These are phyloP conservation scores for Podila verticillata DNA, from an alignment of 192 early-diverging fungal genomes.

Conservation along the genomic window DNA sequence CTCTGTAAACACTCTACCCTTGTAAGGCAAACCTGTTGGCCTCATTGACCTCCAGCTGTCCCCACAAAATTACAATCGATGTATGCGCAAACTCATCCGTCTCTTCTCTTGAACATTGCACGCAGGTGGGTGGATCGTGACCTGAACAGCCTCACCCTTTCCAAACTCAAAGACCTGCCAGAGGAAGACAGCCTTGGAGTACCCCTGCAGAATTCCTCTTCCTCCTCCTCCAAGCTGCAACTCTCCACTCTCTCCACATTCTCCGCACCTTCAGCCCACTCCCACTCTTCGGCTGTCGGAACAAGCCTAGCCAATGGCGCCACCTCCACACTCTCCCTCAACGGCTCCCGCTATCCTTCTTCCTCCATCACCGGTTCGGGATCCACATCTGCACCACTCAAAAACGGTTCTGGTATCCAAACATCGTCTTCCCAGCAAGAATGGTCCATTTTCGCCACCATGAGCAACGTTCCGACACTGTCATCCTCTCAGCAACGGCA, in stretches of 20 bases:
- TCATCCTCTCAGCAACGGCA: neutral
- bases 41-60: neutral
- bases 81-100: too few relatives aligned
- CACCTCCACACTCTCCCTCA: neutral
- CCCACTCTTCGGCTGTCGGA: too few relatives aligned
- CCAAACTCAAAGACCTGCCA: neutral
- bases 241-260: neutral
- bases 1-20: slow-evolving; percentile 15
- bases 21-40: slow-evolving; percentile 6
- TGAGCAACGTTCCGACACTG: slow-evolving; percentile 11
- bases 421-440: slow-evolving; percentile 3
- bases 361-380: neutral
- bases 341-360: neutral
- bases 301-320: too few relatives aligned
- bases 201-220: too few relatives aligned
- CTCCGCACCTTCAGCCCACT: too few relatives aligned
- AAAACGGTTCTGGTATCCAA: neutral
- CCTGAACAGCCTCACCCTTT: neutral
- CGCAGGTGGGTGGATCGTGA: neutral
- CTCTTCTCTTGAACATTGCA: neutral
- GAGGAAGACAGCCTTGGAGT: too few relatives aligned
- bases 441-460: slow-evolving; percentile 33
- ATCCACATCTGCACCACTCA: slow-evolving; percentile 1
- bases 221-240: too few relatives aligned
- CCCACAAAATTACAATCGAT: neutral